Percentiles rank a stretch among this genome's conserved stretches.
Evolutionary conservation across 2,329 filamentous ascomycete genomes (phyloP).

Genomic region (Cucurbitaria berberidis): DNA sequence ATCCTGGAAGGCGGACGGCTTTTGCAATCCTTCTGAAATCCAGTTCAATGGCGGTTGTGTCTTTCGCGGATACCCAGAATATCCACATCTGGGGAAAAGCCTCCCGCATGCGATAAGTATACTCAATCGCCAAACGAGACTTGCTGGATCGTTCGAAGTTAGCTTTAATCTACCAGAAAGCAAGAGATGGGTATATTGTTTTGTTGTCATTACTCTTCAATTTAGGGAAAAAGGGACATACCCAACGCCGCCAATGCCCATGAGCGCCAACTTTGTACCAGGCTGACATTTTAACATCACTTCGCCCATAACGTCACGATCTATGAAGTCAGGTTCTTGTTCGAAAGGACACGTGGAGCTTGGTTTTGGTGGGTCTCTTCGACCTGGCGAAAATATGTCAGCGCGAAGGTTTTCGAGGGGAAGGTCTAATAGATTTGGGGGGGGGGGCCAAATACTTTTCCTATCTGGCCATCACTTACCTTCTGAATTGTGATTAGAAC

Average conservation of each 20-base stretch:
- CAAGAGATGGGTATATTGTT: too few species aligned
- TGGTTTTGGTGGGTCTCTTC: constrained; percentile 12
- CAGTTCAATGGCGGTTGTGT: constrained; percentile 11
- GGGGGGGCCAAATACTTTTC: too few species aligned
- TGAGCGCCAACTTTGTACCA: constrained; percentile 21
- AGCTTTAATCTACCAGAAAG: too few species aligned
- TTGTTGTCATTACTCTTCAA: too few species aligned
- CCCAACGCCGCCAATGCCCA: constrained; percentile 36
- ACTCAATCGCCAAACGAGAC: constrained; percentile 27
- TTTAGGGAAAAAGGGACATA: too few species aligned
- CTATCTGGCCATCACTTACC: too few species aligned
- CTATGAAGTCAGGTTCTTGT: constrained; percentile 31
- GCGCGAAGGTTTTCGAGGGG: too few species aligned
- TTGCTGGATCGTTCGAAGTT: constrained; percentile 13
- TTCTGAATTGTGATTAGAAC: constrained; percentile 7
- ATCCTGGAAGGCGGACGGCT: constrained; percentile 5
- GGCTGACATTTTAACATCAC: constrained; percentile 11
- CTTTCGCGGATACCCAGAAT: constrained; percentile 25
- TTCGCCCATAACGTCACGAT: constrained; percentile 14
- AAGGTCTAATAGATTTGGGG: too few species aligned
- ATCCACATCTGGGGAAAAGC: constrained; percentile 14
- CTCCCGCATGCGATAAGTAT: constrained; percentile 11
- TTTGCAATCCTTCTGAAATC: constrained; percentile 21
- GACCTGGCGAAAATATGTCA: background rate
- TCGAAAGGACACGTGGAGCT: constrained; percentile 14